Evolutionary conservation across 192 early-diverging fungal species (phyloP), one percentile per base, ranked within the genome.

Genomic region (Dissophora ornata): DNA sequence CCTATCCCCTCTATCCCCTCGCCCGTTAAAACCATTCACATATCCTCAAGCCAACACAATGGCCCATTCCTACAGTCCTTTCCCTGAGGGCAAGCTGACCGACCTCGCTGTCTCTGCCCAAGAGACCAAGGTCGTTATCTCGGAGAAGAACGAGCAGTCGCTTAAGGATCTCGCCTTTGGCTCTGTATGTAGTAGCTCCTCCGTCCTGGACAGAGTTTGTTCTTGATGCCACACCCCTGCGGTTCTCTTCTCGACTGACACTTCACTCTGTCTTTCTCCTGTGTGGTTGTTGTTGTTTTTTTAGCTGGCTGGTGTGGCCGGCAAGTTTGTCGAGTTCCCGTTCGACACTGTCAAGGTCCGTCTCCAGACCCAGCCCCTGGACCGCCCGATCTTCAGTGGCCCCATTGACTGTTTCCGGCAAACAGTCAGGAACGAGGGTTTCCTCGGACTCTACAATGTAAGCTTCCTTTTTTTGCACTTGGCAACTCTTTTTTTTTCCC

Each of bases 291-390:
- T n/a, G n/a, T n/a, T n/a, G n/a, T n/a, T n/a, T n/a, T n/a, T n/a
- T n/a, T n/a, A n/a, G 92, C 63, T 96, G 15, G 89, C 94, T 4
- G 97, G 97, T 28, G 89, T 97, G 62, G 85, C 90, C 22, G 97
- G 94, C 80, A 97, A 97, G 86, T 84, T 94, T 59, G 89, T 99
- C 66, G 96, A 99, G 79, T 97, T 93, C 56, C 96, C 97, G 4
- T 97, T 97, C 73, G 97, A 97, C 83, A 96, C 95, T 4, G 83
- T 97, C 82, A 95, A 97, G 54, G 96, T 98, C 11, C 92, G 96
- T 4, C 85, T 99, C 34, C 97, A 99, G 69, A 89, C 93, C 6
- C 90, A 93, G 67, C 89, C 95, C 0, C 75, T 86, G 40, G 81
- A 82, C 18, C 64, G 69, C 16, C 83, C 85, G 9, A 81, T 81